Base-by-base conservation (phyloP, 371 early-diverging fungal species). In the Funneliformis caledonium region DNA sequence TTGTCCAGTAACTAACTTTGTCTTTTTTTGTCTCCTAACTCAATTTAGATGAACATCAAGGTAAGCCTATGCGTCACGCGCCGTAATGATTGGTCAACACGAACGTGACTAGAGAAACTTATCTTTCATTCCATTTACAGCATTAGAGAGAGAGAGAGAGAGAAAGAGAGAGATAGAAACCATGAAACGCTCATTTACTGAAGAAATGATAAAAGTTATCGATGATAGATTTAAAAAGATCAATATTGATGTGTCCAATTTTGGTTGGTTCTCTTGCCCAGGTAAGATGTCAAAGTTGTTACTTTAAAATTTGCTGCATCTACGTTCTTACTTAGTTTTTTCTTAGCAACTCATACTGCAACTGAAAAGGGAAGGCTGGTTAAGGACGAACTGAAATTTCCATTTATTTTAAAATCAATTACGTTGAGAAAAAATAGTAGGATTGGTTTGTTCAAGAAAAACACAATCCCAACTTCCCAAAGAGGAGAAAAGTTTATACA, bases 401-500 rank as follows among this genome's bases (percentile, higher is more conserved):
- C 73, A 52, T 73, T 73, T 33, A 2, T 8, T 56, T 73, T 31
- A 37, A 73, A 31, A 73, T 56, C 74, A 73, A 11, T 33, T 52
- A 26, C 33, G 6, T 10, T 56, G 52, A 73, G 31, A 26, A 42
- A 73, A 73, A 42, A 16, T 11, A 11, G 52, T 56, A 22, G 10
- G 73, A 59, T 31, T 56, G 33, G 74, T 59, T 74, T 59, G 5
- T 37, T 56, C 26, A 62, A 62, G 26, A 62, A 62, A 22, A 62
- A 62, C 0, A 9, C 2, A 10, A 62, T 62, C 11, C 26, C 26
- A 56, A 59, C 10, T 2, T 33, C 56, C 56, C 73, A n/a, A 33
- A 74, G 12, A 74, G 59, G 1, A 37, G 8, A 43, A 56, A 50
- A 56, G 6, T 9, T 16, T 56, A 33, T 59, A 59, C 74, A 74